Percentiles rank a stretch among this genome's conserved stretches.
These are phyloP conservation scores for Ogataea chonburiensis DNA, from an alignment of 805 yeast species.

Conservation along the genomic window DNA sequence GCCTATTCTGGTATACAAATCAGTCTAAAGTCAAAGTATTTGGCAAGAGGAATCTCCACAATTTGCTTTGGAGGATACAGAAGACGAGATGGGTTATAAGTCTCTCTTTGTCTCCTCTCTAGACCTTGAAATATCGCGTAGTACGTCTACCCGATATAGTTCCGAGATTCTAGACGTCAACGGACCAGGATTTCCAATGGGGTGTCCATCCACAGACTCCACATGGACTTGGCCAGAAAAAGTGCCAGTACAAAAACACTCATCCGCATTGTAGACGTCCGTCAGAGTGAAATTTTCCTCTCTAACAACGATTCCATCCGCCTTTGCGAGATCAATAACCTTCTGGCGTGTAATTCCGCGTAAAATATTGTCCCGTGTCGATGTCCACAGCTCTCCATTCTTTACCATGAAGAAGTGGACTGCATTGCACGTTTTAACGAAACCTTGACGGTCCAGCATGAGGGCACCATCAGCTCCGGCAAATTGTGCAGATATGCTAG, in stretches of 20 bases:
- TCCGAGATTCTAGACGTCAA: too few relatives aligned
- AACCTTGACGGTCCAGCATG: slow-evolving; percentile 15
- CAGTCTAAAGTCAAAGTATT: too few relatives aligned
- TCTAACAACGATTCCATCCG: slow-evolving; percentile 7
- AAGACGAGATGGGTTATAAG: too few relatives aligned
- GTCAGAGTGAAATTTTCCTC: slow-evolving; percentile 12
- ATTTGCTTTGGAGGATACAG: too few relatives aligned
- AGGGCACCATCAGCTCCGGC: slow-evolving; percentile 16
- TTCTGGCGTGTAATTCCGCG: slow-evolving; percentile 15
- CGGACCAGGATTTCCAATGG: slow-evolving; percentile 11
- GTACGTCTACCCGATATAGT: too few relatives aligned
- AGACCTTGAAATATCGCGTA: too few relatives aligned
- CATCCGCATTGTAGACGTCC: slow-evolving; percentile 16
- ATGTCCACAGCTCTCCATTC: slow-evolving; percentile 15
- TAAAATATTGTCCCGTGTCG: slow-evolving; percentile 14
- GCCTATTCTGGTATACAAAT: too few relatives aligned
- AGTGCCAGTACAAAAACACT: slow-evolving; percentile 15
- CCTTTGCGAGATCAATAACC: slow-evolving; percentile 11
- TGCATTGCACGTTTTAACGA: slow-evolving; percentile 15
- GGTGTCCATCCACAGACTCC: slow-evolving; percentile 9
- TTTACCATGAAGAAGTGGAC: slow-evolving; percentile 15
- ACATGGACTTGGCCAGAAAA: slow-evolving; percentile 12
- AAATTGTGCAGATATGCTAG: slow-evolving; percentile 13
- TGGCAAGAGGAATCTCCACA: too few relatives aligned
- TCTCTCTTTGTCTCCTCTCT: too few relatives aligned